Conservation (phyloP, 208 protist genomes). For the Crithidia bombi region DNA sequence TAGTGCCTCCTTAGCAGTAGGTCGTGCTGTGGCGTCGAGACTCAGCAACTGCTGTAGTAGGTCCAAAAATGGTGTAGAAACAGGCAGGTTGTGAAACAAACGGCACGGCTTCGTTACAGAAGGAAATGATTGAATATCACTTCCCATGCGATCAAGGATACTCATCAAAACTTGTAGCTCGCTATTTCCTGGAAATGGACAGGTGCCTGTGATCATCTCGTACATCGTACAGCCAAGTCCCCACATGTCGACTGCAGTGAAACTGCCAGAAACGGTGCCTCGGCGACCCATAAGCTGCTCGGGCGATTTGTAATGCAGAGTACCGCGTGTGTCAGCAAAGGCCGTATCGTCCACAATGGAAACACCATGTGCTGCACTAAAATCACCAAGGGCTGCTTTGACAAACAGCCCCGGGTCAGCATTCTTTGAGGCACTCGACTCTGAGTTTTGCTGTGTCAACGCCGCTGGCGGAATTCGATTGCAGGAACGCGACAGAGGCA, state of each 20-base stretch:
- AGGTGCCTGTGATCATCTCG: constrained; percentile 63
- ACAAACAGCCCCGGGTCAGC: constrained; percentile 15
- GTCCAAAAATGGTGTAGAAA: constrained; percentile 43
- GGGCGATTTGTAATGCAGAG: constrained; percentile 80
- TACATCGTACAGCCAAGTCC: constrained; percentile 78
- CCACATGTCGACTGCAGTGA: constrained; percentile 76
- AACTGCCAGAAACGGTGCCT: constrained; percentile 31
- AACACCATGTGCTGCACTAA: constrained; percentile 70
- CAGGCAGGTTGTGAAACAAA: constrained; percentile 50
- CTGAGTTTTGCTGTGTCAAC: neutral
- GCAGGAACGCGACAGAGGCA: neutral
- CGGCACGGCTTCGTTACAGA: constrained; percentile 21
- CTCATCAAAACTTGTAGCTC: constrained; percentile 74
- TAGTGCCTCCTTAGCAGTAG: constrained; percentile 56
- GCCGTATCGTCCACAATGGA: constrained; percentile 2
- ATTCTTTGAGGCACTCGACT: neutral
- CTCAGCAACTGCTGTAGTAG: constrained; percentile 60
- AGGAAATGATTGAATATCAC: constrained; percentile 60
- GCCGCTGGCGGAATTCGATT: too few relatives aligned
- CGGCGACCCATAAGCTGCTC: constrained; percentile 71
- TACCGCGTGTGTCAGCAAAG: constrained; percentile 50
- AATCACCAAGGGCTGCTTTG: constrained; percentile 69
- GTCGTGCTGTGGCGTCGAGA: constrained; percentile 56
- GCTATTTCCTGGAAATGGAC: constrained; percentile 53
- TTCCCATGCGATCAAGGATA: constrained; percentile 61